Evolutionary conservation across 2,329 filamentous ascomycete genomes (phyloP).

Genomic region (Neopestalotiopsis clavispora): DNA sequence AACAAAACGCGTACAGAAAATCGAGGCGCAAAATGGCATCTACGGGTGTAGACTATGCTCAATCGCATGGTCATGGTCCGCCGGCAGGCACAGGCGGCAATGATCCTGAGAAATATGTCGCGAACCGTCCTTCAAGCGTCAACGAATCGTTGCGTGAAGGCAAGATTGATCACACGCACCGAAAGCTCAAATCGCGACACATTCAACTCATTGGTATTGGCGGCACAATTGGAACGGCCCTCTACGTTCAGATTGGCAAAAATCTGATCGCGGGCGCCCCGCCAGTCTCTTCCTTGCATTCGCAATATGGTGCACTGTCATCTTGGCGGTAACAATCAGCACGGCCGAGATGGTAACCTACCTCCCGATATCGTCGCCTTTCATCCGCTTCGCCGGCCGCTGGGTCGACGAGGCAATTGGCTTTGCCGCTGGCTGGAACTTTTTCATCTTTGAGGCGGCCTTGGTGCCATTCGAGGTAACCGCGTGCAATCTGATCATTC

Average conservation of each 20-base stretch:
- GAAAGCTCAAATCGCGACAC: slow-evolving; percentile 59
- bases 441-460: slow-evolving; percentile 72
- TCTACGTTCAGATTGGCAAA: slow-evolving; percentile 64
- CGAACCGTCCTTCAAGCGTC: slow-evolving; percentile 22
- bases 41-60: slow-evolving; percentile 24
- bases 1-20: not conserved
- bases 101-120: slow-evolving; percentile 26
- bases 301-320: slow-evolving; percentile 64
- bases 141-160: slow-evolving; percentile 16
- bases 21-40: slow-evolving; percentile 23
- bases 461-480: slow-evolving; percentile 72
- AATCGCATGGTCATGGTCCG: slow-evolving; percentile 8
- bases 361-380: slow-evolving; percentile 76
- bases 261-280: slow-evolving; percentile 62
- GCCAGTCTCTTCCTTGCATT: slow-evolving; percentile 64
- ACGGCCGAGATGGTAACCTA: slow-evolving; percentile 81
- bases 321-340: slow-evolving; percentile 63
- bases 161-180: slow-evolving; percentile 50
- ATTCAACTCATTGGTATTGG: slow-evolving; percentile 68
- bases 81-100: slow-evolving; percentile 5
- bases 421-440: slow-evolving; percentile 76
- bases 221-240: slow-evolving; percentile 66
- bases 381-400: slow-evolving; percentile 77
- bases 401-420: slow-evolving; percentile 79
- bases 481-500: slow-evolving; percentile 66